phyloP scores from a whole-genome alignment of 495 filamentous ascomycete species.

The Lepraria neglecta region DNA sequence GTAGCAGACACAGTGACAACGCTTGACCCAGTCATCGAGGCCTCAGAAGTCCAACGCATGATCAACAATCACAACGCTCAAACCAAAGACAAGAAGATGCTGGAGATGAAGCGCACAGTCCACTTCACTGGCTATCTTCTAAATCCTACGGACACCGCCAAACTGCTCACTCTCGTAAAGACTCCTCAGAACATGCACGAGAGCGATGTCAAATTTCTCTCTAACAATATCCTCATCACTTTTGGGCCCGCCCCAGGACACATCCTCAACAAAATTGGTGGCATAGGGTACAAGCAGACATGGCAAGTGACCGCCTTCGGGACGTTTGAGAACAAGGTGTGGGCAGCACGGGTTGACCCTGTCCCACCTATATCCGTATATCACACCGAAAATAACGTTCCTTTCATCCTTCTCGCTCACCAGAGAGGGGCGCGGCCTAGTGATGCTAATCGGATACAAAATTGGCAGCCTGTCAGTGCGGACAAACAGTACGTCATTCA shows the following conservation, averaged over 20 bases:
- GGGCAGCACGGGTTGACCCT: constrained; percentile 75
- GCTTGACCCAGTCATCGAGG: constrained; percentile 79
- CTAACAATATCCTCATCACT: constrained; percentile 85
- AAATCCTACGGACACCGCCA: constrained; percentile 57
- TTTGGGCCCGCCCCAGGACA: constrained; percentile 59
- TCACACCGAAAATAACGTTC: constrained; percentile 67
- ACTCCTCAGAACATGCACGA: constrained; percentile 51
- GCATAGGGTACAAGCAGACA: constrained; percentile 68
- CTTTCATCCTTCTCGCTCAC: constrained; percentile 69
- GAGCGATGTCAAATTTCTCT: constrained; percentile 70
- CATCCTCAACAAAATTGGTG: constrained; percentile 76
- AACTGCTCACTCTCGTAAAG: constrained; percentile 60
- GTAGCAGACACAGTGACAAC: constrained; percentile 68
- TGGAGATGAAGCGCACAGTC: constrained; percentile 75
- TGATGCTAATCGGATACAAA: constrained; percentile 74
- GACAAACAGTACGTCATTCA: constrained; percentile 66
- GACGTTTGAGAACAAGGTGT: constrained; percentile 69
- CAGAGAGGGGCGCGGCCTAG: constrained; percentile 65
- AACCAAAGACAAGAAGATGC: constrained; percentile 32
- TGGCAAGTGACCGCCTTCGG: constrained; percentile 79
- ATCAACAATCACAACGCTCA: constrained; percentile 77
- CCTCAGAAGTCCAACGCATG: constrained; percentile 79
- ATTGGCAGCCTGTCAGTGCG: constrained; percentile 71
- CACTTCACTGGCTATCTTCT: constrained; percentile 96
- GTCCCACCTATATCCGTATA: constrained; percentile 55